A percentile compares a stretch with the other conserved stretches of the same genome.
Conservation (phyloP, 768 basidiomycete genomes). For the Termitomyces titanicus region DNA sequence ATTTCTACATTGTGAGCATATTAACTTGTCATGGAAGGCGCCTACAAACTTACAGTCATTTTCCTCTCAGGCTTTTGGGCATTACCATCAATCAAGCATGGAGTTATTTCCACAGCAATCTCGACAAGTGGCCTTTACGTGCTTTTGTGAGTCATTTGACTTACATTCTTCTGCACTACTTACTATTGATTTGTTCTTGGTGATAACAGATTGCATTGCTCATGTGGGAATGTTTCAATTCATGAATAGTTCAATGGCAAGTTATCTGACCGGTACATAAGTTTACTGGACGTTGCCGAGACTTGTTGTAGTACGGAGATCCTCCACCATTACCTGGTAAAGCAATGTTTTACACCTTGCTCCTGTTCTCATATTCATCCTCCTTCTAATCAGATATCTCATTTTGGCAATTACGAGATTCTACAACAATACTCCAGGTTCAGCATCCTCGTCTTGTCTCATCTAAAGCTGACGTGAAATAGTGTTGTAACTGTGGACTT, state of each 20-base stretch:
- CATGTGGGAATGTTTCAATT: not conserved
- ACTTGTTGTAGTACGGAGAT: slow-evolving; percentile 11
- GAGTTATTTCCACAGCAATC: not conserved
- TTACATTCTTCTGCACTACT: not conserved
- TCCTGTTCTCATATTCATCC: not conserved
- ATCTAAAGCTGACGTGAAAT: not conserved
- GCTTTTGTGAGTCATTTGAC: not conserved
- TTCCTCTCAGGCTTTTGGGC: not conserved
- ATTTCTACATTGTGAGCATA: too few relatives aligned
- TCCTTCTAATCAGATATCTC: not conserved
- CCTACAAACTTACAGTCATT: too few relatives aligned
- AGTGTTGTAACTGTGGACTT: slow-evolving; percentile 4
- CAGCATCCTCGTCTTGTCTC: not conserved
- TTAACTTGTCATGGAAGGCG: too few relatives aligned
- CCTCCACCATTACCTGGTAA: slow-evolving; percentile 14
- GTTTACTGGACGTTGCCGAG: slow-evolving; percentile 9
- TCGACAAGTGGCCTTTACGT: not conserved
- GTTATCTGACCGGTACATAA: not conserved
- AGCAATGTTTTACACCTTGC: too few relatives aligned
- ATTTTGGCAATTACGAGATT: not conserved
- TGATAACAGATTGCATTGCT: not conserved
- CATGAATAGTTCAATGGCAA: not conserved
- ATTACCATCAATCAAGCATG: not conserved
- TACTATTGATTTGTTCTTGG: not conserved
- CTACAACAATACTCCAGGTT: not conserved